These are phyloP conservation scores for Phytopythium boreale DNA, from an alignment of 352 stramenopile species.

Conservation along the genomic window DNA sequence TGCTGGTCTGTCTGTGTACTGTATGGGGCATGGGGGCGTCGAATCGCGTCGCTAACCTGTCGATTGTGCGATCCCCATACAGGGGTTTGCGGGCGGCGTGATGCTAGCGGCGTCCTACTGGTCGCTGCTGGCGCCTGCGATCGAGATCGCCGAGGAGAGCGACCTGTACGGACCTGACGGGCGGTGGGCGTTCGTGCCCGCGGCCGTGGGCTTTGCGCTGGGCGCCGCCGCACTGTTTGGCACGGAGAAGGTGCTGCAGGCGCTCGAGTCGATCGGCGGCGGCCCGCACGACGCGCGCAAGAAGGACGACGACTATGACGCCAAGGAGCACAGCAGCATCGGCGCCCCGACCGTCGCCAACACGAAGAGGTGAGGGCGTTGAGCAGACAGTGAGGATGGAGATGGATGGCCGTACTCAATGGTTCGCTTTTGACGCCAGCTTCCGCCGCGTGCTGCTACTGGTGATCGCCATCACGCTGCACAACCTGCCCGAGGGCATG, in stretches of 20 bases:
- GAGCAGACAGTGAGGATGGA: not conserved
- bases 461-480: slow-evolving; percentile 89
- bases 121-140: slow-evolving; percentile 81
- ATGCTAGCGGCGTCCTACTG: slow-evolving; percentile 91
- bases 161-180: slow-evolving; percentile 71
- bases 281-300: slow-evolving; percentile 45
- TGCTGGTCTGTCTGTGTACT: slow-evolving; percentile 39
- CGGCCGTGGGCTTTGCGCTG: slow-evolving; percentile 79
- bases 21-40: no score
- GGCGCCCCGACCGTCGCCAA: slow-evolving; percentile 16
- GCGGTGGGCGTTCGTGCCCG: slow-evolving; percentile 78
- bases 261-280: slow-evolving; percentile 44
- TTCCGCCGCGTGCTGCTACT: slow-evolving; percentile 81
- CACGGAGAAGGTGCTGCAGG: slow-evolving; percentile 63
- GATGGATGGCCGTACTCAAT: not conserved
- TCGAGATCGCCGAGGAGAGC: slow-evolving; percentile 84
- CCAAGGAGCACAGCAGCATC: slow-evolving; percentile 10
- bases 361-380: slow-evolving; percentile 10
- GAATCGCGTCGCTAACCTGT: not conserved
- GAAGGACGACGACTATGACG: slow-evolving; percentile 39
- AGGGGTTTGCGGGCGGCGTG: slow-evolving; percentile 87
- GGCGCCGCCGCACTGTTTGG: slow-evolving; percentile 71
- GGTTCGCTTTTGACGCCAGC: slow-evolving; percentile 16
- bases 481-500: slow-evolving; percentile 90
- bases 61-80: no score